Percentiles rank a stretch among this genome's conserved stretches.
Conservation (phyloP, 129 eudicot species). For the Daucus carota region DH1_v3.0 NC_030381.2:39636501-39637000, state of each 20-base stretch:
- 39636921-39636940: too few relatives aligned
- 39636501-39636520: conserved; percentile 31
- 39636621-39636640: neutral
- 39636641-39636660: neutral
- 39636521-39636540: conserved; percentile 21
- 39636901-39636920: too few relatives aligned
- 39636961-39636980: too few relatives aligned
- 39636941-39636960: too few relatives aligned
- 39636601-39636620: neutral
- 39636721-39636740: neutral
- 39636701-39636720: neutral
- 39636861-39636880: too few relatives aligned
- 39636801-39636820: too few relatives aligned
- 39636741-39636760: neutral
- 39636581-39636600: neutral
- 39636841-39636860: too few relatives aligned
- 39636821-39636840: too few relatives aligned
- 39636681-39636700: neutral
- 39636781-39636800: too few relatives aligned
- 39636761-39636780: too few relatives aligned
- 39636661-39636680: neutral
- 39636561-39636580: neutral
- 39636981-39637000: too few relatives aligned
- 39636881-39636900: too few relatives aligned
- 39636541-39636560: neutral